Base-by-base conservation (phyloP, 768 basidiomycete genomes). In the Cubamyces lactineus region DNA sequence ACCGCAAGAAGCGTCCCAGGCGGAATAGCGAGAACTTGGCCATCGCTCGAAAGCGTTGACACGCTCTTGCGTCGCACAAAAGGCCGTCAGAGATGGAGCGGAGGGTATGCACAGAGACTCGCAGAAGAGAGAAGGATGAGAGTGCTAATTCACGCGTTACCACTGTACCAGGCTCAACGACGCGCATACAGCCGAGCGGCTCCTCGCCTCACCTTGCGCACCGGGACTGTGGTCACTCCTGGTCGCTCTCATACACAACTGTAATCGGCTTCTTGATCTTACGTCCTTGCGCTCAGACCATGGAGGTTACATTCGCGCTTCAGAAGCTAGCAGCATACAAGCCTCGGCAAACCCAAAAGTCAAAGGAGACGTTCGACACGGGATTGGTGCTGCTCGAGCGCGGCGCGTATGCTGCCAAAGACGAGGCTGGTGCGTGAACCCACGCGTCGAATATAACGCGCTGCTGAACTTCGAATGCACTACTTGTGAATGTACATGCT, bases 1-100 rank as follows among this genome's bases (percentile, higher is more conserved):
- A 82, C 45, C 83, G 80, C 40, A 85, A 45, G 56, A 78, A 79
- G 41, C 88, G 84, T 23, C 83, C 76, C 47, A 84, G 54, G 30
- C 76, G 72, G 57, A 71, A 58, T 4, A 74, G 30, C 45, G 71
- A 63, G 55, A 65, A 40, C 4, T 59, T 59, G 30, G 70, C 68
- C 72, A 77, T 76, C 28, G 59, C 61, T 47, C 57, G 42, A 30
- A 51, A 34, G 28, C 19, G 46, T 17, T 17, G 6, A 15, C 1
- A 13, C 23, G 57, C 50, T 17, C 43, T 8, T 47, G 28, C 30
- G 16, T 28, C 11, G 28, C 30, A 30, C 28, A 3, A 30, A 8
- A 30, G 4, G 28, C 8, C 28, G 28, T 30, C 28, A 30, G 28
- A 8, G 8, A 30, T n/a, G n/a, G n/a, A n/a, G n/a, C n/a, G n/a